phyloP scores from a whole-genome alignment of 148 eudicot genomes.

The Rhododendron ovatum region DNA sequence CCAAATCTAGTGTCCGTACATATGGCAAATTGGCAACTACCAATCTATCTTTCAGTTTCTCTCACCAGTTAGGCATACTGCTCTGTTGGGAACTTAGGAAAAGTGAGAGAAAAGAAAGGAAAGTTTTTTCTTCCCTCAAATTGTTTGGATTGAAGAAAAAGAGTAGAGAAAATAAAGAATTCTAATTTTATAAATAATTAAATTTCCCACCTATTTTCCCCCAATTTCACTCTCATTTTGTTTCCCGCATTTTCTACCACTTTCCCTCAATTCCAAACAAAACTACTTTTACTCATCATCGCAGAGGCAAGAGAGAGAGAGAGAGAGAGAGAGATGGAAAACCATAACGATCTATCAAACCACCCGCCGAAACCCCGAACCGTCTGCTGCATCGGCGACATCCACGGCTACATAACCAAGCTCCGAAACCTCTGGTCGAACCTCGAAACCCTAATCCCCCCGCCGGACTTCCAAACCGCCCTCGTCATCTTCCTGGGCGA shows the following conservation, averaged over 20 bases:
- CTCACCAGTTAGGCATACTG: not conserved
- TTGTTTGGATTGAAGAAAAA: too few relatives aligned
- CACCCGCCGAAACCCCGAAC: conserved; percentile 17
- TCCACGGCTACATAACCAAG: conserved; percentile 72
- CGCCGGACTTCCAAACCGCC: conserved; percentile 50
- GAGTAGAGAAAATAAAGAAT: too few relatives aligned
- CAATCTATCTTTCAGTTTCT: not conserved
- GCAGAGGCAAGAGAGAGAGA: not conserved
- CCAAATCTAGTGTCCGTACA: too few relatives aligned
- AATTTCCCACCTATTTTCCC: too few relatives aligned
- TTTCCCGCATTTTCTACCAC: too few relatives aligned
- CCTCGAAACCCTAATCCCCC: conserved; percentile 44
- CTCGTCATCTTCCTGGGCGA: conserved; percentile 78
- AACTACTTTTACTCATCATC: too few relatives aligned
- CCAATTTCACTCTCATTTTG: too few relatives aligned
- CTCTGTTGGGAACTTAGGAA: too few relatives aligned
- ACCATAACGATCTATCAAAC: not conserved
- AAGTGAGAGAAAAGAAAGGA: too few relatives aligned
- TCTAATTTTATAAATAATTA: too few relatives aligned
- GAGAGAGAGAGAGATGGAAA: conserved; percentile 11
- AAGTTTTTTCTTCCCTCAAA: too few relatives aligned
- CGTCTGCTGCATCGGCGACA: conserved; percentile 73
- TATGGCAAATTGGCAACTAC: not conserved
- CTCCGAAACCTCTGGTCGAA: conserved; percentile 70
- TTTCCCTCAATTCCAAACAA: too few relatives aligned